A percentile compares a stretch with the other conserved stretches of the same genome.
These are phyloP conservation scores for Clathrospora elynae DNA, from an alignment of 2,329 filamentous ascomycete genomes.

Conservation along the genomic window DNA sequence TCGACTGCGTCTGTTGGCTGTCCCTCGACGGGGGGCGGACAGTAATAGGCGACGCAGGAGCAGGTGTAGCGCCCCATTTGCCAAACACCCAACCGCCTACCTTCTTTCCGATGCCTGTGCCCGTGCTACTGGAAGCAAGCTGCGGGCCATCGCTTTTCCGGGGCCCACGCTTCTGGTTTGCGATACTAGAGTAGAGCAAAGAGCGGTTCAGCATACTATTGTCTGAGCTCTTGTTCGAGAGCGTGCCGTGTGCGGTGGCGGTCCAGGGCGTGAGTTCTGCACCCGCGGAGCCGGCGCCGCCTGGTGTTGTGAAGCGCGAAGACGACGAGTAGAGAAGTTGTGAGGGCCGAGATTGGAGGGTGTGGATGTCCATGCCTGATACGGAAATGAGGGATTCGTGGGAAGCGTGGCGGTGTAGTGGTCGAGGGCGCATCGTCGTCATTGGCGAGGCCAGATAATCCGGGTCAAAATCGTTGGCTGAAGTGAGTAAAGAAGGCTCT, in stretches of 20 bases:
- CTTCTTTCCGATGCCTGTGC: constrained; percentile 55
- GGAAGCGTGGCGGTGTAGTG: constrained; percentile 70
- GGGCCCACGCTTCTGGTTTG: constrained; percentile 33
- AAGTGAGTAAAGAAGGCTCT: constrained; percentile 31
- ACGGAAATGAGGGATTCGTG: constrained; percentile 91
- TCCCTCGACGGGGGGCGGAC: constrained; percentile 27
- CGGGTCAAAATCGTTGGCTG: constrained; percentile 27
- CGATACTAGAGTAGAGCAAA: constrained; percentile 40
- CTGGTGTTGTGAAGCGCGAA: constrained; percentile 56
- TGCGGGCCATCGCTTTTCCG: constrained; percentile 23
- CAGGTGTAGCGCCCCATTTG: constrained; percentile 64
- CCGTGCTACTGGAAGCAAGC: constrained; percentile 28
- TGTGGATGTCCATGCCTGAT: constrained; percentile 87
- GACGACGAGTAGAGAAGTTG: constrained; percentile 67
- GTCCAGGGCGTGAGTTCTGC: constrained; percentile 54
- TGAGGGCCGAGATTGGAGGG: constrained; percentile 73
- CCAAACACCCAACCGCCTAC: constrained; percentile 70
- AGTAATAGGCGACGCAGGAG: constrained; percentile 30
- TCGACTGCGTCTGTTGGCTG: constrained; percentile 31
- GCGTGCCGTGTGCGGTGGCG: constrained; percentile 55
- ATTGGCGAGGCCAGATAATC: constrained; percentile 41
- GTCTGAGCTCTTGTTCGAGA: constrained; percentile 56
- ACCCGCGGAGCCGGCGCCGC: constrained; percentile 49
- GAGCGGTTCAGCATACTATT: constrained; percentile 64
- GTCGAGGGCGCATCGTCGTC: constrained; percentile 44